Conservation (phyloP, 2,329 filamentous ascomycete genomes). For the Nothophoma quercina region DNA sequence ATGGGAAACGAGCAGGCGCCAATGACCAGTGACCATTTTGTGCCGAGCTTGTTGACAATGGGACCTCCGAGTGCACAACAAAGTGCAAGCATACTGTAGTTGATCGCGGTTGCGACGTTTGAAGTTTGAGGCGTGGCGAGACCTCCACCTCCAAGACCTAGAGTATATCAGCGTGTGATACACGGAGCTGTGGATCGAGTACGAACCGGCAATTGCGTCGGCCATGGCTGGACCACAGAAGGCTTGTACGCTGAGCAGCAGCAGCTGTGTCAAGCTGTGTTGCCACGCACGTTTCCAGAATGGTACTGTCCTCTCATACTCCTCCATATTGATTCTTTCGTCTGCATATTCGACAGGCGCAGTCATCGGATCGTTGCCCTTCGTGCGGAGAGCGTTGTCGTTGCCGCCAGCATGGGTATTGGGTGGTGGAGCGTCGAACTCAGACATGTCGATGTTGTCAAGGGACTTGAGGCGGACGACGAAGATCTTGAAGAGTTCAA, state of each 20-base stretch:
- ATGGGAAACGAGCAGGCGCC: conserved; percentile 56
- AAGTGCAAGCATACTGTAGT: conserved; percentile 38
- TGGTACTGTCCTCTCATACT: conserved; percentile 42
- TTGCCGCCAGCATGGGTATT: conserved; percentile 44
- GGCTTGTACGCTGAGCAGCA: conserved; percentile 57
- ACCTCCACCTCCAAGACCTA: conserved; percentile 51
- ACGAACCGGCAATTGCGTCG: conserved; percentile 39
- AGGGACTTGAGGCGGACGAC: not conserved
- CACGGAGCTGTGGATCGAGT: not conserved
- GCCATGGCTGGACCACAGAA: conserved; percentile 48
- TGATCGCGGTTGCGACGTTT: conserved; percentile 50
- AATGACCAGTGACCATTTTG: conserved; percentile 57
- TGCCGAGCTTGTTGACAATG: conserved; percentile 57
- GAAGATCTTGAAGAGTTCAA: conserved; percentile 4
- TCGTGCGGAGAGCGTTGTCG: conserved; percentile 38
- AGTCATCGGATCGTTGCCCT: conserved; percentile 36
- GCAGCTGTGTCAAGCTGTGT: conserved; percentile 60
- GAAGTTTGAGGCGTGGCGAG: conserved; percentile 55
- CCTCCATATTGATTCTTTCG: conserved; percentile 50
- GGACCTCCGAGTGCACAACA: conserved; percentile 55
- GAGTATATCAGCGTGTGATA: not conserved
- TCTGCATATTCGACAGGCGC: conserved; percentile 26
- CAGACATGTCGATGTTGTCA: conserved; percentile 29
- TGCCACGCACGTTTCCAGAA: conserved; percentile 56
- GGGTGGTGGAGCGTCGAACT: conserved; percentile 41